Conservation (phyloP, 2,329 filamentous ascomycete genomes). For the Cladosporium sp. region DNA sequence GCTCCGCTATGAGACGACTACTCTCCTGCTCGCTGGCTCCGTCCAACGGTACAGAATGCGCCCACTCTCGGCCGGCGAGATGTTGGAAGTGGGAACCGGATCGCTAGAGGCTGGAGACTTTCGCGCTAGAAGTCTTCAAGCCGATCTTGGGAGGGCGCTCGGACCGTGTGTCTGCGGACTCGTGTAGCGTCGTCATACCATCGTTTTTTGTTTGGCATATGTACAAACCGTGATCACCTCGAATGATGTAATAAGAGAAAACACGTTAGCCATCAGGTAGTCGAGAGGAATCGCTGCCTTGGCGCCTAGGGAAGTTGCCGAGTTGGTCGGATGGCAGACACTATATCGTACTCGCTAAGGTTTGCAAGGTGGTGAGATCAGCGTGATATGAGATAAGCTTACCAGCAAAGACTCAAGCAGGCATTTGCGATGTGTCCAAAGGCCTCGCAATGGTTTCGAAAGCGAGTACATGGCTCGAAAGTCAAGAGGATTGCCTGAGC, state of each 20-base stretch:
- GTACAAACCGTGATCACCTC: neutral
- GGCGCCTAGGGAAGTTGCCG: neutral
- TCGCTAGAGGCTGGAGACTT: neutral
- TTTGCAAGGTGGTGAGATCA: neutral
- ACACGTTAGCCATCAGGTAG: neutral
- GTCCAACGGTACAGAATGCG: constrained; percentile 1
- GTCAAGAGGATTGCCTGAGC: neutral
- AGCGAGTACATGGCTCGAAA: neutral
- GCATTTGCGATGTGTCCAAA: neutral
- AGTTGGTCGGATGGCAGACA: neutral
- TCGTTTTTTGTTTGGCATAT: neutral
- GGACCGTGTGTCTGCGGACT: neutral
- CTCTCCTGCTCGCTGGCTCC: neutral
- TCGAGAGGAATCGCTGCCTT: neutral
- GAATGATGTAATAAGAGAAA: neutral
- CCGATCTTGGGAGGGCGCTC: constrained; percentile 5
- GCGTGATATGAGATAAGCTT: neutral
- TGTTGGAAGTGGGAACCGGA: constrained; percentile 8
- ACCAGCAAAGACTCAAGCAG: neutral
- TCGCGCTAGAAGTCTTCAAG: constrained; percentile 6
- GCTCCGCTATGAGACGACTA: constrained; percentile 5
- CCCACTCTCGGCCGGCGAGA: neutral
- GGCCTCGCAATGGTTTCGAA: neutral
- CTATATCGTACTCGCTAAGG: neutral
- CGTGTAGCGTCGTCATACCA: neutral